Percentiles rank a stretch among this genome's conserved stretches.
phyloP scores from a whole-genome alignment of 2,329 filamentous ascomycete species.

The Pyricularia sp. region DNA sequence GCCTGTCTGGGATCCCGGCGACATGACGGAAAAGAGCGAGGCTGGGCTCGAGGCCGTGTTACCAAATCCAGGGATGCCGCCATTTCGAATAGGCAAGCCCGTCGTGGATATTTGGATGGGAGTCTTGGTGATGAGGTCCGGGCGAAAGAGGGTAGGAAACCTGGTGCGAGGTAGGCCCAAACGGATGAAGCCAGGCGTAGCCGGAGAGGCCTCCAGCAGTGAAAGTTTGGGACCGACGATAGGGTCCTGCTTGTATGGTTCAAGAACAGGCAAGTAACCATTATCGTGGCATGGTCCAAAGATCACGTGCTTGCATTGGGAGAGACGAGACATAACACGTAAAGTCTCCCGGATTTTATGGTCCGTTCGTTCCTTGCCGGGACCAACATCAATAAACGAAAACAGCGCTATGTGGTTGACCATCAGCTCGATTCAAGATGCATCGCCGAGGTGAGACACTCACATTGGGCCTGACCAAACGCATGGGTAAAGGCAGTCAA shows the following conservation, averaged over 20 bases:
- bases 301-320: slow-evolving; percentile 22
- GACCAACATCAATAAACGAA: slow-evolving; percentile 24
- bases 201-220: slow-evolving; percentile 21
- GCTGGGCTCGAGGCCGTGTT: neutral
- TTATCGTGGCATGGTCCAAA: slow-evolving; percentile 24
- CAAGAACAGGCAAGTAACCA: slow-evolving; percentile 22
- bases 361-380: slow-evolving; percentile 24
- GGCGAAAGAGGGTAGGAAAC: slow-evolving; percentile 21
- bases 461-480: slow-evolving; percentile 20
- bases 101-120: neutral
- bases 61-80: slow-evolving; percentile 1
- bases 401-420: slow-evolving; percentile 16
- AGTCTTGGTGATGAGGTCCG: slow-evolving; percentile 11
- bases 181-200: slow-evolving; percentile 20
- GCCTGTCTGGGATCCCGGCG: neutral
- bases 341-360: slow-evolving; percentile 24
- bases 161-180: slow-evolving; percentile 17
- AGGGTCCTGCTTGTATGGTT: slow-evolving; percentile 19
- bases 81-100: slow-evolving; percentile 7
- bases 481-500: slow-evolving; percentile 22
- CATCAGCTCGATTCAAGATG: neutral
- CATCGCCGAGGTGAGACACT: neutral
- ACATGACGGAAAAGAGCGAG: neutral
- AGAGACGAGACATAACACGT: slow-evolving; percentile 21
- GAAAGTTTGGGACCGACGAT: slow-evolving; percentile 17